Conservation (phyloP, 2,329 filamentous ascomycete genomes). For the Arthrobotrys conoides region DNA sequence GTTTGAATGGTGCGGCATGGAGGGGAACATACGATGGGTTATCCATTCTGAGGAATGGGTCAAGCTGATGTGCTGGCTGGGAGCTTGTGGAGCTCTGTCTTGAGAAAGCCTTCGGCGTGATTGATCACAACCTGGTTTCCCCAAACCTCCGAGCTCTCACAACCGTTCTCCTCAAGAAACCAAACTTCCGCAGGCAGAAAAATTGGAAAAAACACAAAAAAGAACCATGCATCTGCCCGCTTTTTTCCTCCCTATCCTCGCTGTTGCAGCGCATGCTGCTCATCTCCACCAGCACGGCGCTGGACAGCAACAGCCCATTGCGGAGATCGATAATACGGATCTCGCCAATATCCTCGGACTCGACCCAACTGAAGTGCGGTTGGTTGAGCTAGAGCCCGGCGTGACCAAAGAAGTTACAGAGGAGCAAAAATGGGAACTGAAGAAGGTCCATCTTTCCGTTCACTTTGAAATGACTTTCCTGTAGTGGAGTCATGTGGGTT, state of each 20-base stretch:
- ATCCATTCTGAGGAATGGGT: conserved; percentile 32
- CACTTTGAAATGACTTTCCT: background rate
- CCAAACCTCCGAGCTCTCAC: conserved; percentile 36
- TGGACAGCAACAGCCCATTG: conserved; percentile 54
- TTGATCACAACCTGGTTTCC: background rate
- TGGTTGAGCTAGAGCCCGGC: conserved; percentile 88
- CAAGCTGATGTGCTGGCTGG: conserved; percentile 19
- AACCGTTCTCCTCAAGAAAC: conserved; percentile 27
- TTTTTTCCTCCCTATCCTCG: conserved; percentile 42
- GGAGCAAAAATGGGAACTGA: conserved; percentile 93
- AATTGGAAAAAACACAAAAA: too few species aligned
- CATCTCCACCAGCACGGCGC: conserved; percentile 41
- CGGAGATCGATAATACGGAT: conserved; percentile 31
- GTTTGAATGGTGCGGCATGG: background rate
- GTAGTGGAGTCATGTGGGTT: background rate
- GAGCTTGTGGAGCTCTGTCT: conserved; percentile 17
- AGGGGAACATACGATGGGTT: conserved; percentile 36
- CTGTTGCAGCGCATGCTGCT: conserved; percentile 32
- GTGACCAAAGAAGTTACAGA: conserved; percentile 90
- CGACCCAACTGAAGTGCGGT: conserved; percentile 72
- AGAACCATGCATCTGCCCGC: conserved; percentile 36
- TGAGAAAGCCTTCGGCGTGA: conserved; percentile 1
- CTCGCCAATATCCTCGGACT: conserved; percentile 42
- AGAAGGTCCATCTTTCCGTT: conserved; percentile 73
- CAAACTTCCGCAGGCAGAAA: background rate